phyloP scores from a whole-genome alignment of 257 asterid species.

The Rubia yunnanensis region DNA sequence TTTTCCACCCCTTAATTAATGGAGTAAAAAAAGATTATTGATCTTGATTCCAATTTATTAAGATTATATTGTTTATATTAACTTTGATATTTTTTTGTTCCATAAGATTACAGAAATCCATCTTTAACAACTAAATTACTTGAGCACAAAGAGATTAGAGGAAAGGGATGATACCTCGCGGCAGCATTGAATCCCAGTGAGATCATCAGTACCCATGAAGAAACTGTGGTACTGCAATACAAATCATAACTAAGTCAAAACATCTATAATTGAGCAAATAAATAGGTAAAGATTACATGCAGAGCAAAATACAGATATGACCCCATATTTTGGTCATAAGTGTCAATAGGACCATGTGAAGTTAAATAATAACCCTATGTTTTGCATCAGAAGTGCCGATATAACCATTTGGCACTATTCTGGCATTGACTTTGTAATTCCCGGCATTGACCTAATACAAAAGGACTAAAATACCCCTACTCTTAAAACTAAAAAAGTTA shows the following conservation, averaged over 20 bases:
- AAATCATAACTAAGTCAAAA: not conserved
- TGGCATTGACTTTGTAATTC: too few species aligned
- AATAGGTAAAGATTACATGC: not conserved
- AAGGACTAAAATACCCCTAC: too few species aligned
- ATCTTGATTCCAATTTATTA: too few species aligned
- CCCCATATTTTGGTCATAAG: too few species aligned
- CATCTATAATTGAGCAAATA: not conserved
- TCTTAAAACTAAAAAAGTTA: too few species aligned
- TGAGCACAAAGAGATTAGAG: not conserved
- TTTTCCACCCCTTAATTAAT: not conserved
- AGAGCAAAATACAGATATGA: too few species aligned
- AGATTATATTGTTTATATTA: not conserved
- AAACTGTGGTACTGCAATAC: slow-evolving; percentile 3
- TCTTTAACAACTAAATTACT: not conserved
- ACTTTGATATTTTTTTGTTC: not conserved
- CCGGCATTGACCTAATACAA: too few species aligned
- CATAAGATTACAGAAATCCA: not conserved
- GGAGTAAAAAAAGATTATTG: not conserved
- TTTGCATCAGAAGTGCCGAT: too few species aligned
- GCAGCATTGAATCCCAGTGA: slow-evolving; percentile 6
- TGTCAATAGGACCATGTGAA: too few species aligned
- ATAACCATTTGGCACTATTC: too few species aligned
- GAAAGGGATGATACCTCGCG: not conserved
- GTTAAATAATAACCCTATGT: too few species aligned
- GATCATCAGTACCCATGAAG: slow-evolving; percentile 7